Conservation (phyloP, 2,329 filamentous ascomycete genomes). For the Cladosporium sp. region DNA sequence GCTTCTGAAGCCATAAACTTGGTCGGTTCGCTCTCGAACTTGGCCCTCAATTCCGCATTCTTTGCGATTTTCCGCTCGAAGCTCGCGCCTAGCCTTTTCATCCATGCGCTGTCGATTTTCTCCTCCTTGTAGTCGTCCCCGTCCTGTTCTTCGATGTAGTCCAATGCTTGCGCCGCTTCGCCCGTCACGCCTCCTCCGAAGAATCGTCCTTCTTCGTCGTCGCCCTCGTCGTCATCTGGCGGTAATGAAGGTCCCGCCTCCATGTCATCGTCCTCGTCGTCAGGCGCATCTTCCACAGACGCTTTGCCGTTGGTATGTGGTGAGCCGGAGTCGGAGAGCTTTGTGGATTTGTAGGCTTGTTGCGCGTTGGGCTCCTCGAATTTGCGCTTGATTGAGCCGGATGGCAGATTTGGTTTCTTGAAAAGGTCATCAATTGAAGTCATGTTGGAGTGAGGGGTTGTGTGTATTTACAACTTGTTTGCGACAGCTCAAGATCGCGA, state of each 20-base stretch:
- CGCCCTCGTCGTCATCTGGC: slow-evolving; percentile 51
- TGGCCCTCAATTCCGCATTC: slow-evolving; percentile 84
- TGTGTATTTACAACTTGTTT: background rate
- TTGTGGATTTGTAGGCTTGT: slow-evolving; percentile 58
- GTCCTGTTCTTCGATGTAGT: slow-evolving; percentile 75
- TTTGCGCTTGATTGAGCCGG: slow-evolving; percentile 50
- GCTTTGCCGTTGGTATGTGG: slow-evolving; percentile 37
- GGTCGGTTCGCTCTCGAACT: slow-evolving; percentile 72
- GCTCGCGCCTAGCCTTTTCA: slow-evolving; percentile 72
- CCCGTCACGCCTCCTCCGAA: slow-evolving; percentile 87
- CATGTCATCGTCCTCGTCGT: slow-evolving; percentile 45
- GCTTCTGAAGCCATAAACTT: slow-evolving; percentile 84
- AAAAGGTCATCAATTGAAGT: slow-evolving; percentile 61
- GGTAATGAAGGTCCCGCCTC: slow-evolving; percentile 34
- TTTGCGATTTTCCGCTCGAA: slow-evolving; percentile 90
- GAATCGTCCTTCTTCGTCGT: slow-evolving; percentile 92
- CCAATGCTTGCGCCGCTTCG: slow-evolving; percentile 75
- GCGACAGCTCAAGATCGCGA: background rate
- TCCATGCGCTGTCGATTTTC: slow-evolving; percentile 78
- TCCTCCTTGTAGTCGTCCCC: slow-evolving; percentile 53
- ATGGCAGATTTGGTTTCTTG: slow-evolving; percentile 50
- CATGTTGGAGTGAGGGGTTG: slow-evolving; percentile 38
- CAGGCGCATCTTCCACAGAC: slow-evolving; percentile 50
- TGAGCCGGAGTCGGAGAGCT: slow-evolving; percentile 47
- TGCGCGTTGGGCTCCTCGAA: slow-evolving; percentile 53